A percentile compares a stretch with the other conserved stretches of the same genome.
phyloP scores from a whole-genome alignment of 2,329 filamentous ascomycete genomes.

The Sporothrix humicola region DNA sequence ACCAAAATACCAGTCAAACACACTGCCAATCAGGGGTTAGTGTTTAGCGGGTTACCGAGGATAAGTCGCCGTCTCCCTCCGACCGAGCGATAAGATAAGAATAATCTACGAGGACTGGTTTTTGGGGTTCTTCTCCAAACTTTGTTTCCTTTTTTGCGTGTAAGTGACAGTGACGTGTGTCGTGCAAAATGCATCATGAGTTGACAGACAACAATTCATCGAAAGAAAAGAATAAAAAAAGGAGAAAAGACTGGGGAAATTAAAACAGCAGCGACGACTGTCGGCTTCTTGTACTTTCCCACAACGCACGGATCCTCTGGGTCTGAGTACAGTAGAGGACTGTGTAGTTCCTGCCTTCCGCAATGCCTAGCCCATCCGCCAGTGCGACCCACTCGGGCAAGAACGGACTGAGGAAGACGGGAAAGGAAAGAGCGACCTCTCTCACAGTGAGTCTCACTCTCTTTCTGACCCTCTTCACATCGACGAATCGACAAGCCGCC shows the following conservation, averaged over 20 bases:
- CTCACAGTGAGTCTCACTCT: background rate
- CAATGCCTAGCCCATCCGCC: background rate
- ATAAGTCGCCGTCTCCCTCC: background rate
- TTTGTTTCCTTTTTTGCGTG: background rate
- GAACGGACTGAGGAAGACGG: background rate
- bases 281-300: too few species aligned
- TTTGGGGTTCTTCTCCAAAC: background rate
- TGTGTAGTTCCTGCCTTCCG: too few species aligned
- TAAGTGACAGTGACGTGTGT: background rate
- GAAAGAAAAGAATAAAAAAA: too few species aligned
- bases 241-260: too few species aligned
- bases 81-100: slow-evolving; percentile 10
- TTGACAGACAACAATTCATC: too few species aligned
- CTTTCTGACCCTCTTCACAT: background rate
- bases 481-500: background rate
- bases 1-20: too few species aligned
- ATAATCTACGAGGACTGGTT: background rate
- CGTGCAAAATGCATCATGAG: too few species aligned
- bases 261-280: too few species aligned
- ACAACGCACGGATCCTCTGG: too few species aligned
- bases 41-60: background rate
- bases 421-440: background rate
- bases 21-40: background rate
- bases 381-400: background rate
- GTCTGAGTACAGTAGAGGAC: too few species aligned